Base-by-base conservation (phyloP, 1,284 basidiomycete genomes). In the Cerioporus squamosus region DNA sequence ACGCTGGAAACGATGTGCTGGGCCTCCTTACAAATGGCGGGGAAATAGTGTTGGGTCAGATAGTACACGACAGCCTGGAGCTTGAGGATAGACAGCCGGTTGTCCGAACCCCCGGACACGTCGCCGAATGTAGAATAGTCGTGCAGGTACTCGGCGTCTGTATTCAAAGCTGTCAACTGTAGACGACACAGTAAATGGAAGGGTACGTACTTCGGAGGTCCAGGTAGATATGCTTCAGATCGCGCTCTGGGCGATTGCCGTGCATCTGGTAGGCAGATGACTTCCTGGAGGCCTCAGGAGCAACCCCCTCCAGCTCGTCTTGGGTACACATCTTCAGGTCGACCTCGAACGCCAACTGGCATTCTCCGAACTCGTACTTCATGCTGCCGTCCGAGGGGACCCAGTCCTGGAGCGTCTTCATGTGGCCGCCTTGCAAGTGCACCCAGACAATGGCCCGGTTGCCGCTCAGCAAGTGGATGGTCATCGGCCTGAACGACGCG, bases 301-400 rank as follows among this genome's bases (percentile, higher is more conserved):
- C 38, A 6, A 48, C 51, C 31, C 61, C 54, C n/a, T 60, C 62
- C 2, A 66, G 45, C 24, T 68, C 57, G 1, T 49, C 49, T 26
- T 70, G 65, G 7, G 66, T 53, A 29, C 64, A 63, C 57, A 70
- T 64, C 59, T 70, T 68, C 29, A 75, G 24, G 12, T 70, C 65
- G n/a, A 75, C 70, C 49, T 74, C 72, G 57, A 72, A 75, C 6
- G 73, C 72, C n/a, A 74, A 59, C 24, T 65, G 63, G 70, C 71
- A 72, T 10, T 66, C 58, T 14, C 64, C 60, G 60, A 74, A 70
- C 9, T 63, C 57, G 51, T 66, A 64, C 31, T 58, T 45, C 39
- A 59, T 52, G 48, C 64, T 57, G 39, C 66, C 66, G 10, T 45
- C 51, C 58, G 60, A 65, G 6, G 63, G 65, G 39, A 54, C 24